Base-by-base conservation (phyloP, 129 eudicot species). In the Artemisia argyi region DNA sequence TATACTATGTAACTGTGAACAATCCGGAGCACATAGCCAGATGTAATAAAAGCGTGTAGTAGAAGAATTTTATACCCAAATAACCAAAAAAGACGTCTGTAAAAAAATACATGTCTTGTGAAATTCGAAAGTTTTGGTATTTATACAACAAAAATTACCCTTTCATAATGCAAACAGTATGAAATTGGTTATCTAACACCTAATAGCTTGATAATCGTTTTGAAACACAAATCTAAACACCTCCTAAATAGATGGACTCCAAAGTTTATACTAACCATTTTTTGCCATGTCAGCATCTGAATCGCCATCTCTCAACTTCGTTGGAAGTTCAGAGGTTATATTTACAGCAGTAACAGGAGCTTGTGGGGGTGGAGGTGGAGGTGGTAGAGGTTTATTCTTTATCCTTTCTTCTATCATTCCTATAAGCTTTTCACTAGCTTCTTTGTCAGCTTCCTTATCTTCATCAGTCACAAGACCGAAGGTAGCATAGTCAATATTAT, bases 381-480 rank as follows among this genome's bases (percentile, higher is more conserved):
- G 99, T 17, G 99, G 99, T 59, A 86, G 75, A 66, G 97, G 97
- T 64, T 81, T 88, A 66, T 76, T 88, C 84, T 81, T 91, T 75
- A 91, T 39, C 79, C 99, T 85, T 75, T 95, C 99, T 82, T 95
- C 99, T 71, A 95, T 70, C 91, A 91, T 90, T 35, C 60, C 79
- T 19, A 76, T 72, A 73, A 89, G 79, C 85, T 91, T 95, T 80
- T 88, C 99, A 61, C 58, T 52, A 69, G 94, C 96, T 76, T 86
- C 95, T 66, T 72, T 72, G 30, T 95, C 99, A 72, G 96, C 95
- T 76, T 81, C 88, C 59, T 85, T 82, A 68, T 95, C 99, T 70
- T 95, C 97, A 72, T 88, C 83, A 47, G 90, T 86, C 39, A 95
- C 97, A 78, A 90, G 91, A 50, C 97, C 97, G 83, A 94, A 86